phyloP scores from a whole-genome alignment of 2,329 filamentous ascomycete species.

The Dactylellina drechsleri region DNA sequence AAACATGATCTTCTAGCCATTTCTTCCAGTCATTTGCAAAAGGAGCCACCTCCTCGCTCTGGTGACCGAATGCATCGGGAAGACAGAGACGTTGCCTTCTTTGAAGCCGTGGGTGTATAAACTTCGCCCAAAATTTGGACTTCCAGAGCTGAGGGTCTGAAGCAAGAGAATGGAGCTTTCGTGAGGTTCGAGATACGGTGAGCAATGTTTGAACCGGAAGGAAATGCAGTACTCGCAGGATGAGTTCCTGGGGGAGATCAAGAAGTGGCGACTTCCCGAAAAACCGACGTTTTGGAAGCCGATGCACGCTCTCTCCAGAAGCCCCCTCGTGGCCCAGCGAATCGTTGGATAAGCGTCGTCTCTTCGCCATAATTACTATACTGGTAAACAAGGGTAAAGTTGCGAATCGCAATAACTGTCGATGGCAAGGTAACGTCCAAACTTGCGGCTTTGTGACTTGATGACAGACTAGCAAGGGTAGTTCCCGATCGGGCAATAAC shows the following conservation, averaged over 20 bases:
- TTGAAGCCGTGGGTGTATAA: constrained; percentile 75
- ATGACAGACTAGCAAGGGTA: no score
- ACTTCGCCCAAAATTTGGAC: constrained; percentile 83
- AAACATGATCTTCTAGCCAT: constrained; percentile 47
- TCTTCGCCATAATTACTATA: constrained; percentile 21
- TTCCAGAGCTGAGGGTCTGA: constrained; percentile 92
- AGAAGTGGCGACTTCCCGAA: constrained; percentile 72
- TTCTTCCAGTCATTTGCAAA: constrained; percentile 31
- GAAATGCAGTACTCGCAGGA: constrained; percentile 82
- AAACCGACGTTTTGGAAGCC: constrained; percentile 64
- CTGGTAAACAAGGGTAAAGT: no score
- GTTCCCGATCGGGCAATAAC: no score
- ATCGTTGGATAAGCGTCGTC: constrained; percentile 24
- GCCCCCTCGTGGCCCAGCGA: neutral
- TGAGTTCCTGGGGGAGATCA: constrained; percentile 82
- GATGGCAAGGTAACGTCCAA: no score
- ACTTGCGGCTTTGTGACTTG: no score
- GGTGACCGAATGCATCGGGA: constrained; percentile 19
- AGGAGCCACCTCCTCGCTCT: neutral
- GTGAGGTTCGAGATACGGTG: constrained; percentile 73
- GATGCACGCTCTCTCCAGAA: constrained; percentile 23
- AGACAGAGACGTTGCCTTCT: constrained; percentile 44
- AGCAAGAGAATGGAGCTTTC: constrained; percentile 76
- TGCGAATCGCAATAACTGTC: no score
- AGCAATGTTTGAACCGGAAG: constrained; percentile 77